Evolutionary conservation across 139 green algal genomes (phyloP), one percentile per base, ranked within the genome.

Genomic region (Micractinium sp.): DNA sequence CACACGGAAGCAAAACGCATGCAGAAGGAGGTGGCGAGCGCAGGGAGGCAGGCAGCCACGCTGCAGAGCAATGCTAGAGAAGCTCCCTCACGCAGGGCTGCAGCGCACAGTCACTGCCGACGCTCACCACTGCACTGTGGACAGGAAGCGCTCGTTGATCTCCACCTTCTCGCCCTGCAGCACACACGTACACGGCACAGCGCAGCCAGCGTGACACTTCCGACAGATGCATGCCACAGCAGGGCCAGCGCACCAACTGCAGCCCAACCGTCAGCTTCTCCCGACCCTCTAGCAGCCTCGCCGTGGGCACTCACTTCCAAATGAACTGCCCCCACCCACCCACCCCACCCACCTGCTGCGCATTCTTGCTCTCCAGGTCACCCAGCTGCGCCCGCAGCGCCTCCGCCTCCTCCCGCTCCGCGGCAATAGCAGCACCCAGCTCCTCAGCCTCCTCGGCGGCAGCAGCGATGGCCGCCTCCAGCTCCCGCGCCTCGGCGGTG

Each of bases 361-460:
- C n/a, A 66, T 25, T 91, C 71, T 47, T 39, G 83, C 83, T 66
- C 63, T 89, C 85, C 16, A 89, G 71, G 41, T 92, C 41, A 14
- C 53, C 80, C 29, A 92, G 81, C 77, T 92, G 82, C 33, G 76
- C 63, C 2, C 47, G 61, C 35, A 89, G 66, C 25, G 79, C 66
- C 67, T 89, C 77, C 23, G 85, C 38, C 71, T 91, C 88, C 35
- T 86, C 84, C 36, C 78, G 81, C 38, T 93, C 91, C 20, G 36
- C 60, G 1, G 73, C 63, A 60, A 93, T 89, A 14, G 85, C 91
- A 16, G 87, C 87, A 22, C 56, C 39, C 41, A 93, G 88, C 61
- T 91, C 87, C 36, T 66, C n/a, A 1, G 80, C 80, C 36, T 89
- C 71, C 1, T 87, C 88, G 73, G 77, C 35, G 41, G 27, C 41